These are phyloP conservation scores for Phalaenopsis equestris DNA, from an alignment of 106 monocot genomes.

Conservation along the genomic window DNA sequence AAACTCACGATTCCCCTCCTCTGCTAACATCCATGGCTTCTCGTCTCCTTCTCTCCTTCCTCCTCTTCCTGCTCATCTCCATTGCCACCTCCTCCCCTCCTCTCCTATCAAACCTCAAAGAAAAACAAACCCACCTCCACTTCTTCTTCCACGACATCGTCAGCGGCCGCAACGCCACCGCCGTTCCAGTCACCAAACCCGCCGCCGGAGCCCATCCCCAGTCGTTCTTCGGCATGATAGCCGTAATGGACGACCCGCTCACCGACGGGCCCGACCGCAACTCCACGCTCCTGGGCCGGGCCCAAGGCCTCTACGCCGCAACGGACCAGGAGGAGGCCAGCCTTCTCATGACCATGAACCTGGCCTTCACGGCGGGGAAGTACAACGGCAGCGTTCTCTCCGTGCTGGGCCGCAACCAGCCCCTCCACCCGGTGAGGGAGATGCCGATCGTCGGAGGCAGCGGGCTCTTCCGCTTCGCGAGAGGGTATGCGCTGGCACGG, in stretches of 20 bases:
- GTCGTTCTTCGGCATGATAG: too few relatives aligned
- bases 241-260: constrained; percentile 26
- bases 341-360: constrained; percentile 22
- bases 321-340: constrained; percentile 6
- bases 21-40: not conserved
- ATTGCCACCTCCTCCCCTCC: not conserved
- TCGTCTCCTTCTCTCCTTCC: not conserved
- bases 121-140: constrained; percentile 19
- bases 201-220: not conserved
- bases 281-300: constrained; percentile 14
- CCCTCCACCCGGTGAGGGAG: constrained; percentile 16
- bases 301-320: constrained; percentile 24
- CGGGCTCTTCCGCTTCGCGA: constrained; percentile 24
- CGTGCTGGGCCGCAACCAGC: constrained; percentile 29
- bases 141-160: constrained; percentile 29
- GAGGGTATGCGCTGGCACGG: constrained; percentile 8
- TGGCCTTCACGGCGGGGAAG: constrained; percentile 20
- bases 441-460: constrained; percentile 34
- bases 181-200: constrained; percentile 4
- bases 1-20: too few relatives aligned
- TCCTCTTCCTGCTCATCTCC: not conserved
- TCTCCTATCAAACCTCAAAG: not conserved
- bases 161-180: constrained; percentile 25
- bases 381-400: constrained; percentile 29
- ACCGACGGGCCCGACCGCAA: constrained; percentile 14